Percentiles rank a stretch among this genome's conserved stretches.
Conservation (phyloP, 495 filamentous ascomycete species). For the Penicillium lividum region DNA sequence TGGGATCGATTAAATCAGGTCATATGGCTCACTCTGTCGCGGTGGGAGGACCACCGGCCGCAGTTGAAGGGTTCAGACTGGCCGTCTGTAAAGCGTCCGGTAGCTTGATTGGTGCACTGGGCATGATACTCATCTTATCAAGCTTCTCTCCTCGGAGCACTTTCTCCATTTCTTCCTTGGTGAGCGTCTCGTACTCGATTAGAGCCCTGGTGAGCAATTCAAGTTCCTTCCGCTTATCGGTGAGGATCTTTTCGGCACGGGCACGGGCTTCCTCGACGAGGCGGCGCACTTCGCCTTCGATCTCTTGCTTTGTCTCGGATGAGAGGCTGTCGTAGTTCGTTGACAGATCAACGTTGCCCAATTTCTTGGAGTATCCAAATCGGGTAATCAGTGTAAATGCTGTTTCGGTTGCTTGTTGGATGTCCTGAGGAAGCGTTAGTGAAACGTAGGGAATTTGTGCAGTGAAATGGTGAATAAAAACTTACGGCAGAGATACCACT, state of each 20-base stretch:
- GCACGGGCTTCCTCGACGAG: slow-evolving; percentile 78
- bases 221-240: slow-evolving; percentile 72
- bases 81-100: slow-evolving; percentile 46
- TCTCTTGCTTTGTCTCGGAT: slow-evolving; percentile 76
- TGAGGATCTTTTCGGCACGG: slow-evolving; percentile 72
- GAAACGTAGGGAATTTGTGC: neutral
- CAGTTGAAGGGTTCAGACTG: slow-evolving; percentile 27
- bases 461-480: slow-evolving; percentile 13
- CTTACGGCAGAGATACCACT: slow-evolving; percentile 75
- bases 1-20: slow-evolving; percentile 1
- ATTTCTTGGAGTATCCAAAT: slow-evolving; percentile 82
- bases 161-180: slow-evolving; percentile 83
- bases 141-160: slow-evolving; percentile 84
- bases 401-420: slow-evolving; percentile 72
- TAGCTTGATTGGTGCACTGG: slow-evolving; percentile 55
- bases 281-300: slow-evolving; percentile 83
- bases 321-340: slow-evolving; percentile 79
- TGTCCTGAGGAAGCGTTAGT: slow-evolving; percentile 58
- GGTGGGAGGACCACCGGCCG: slow-evolving; percentile 22
- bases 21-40: slow-evolving; percentile 26
- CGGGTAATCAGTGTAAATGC: slow-evolving; percentile 84
- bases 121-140: slow-evolving; percentile 50
- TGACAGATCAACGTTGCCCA: slow-evolving; percentile 86
- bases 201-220: slow-evolving; percentile 84
- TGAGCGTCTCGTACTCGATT: slow-evolving; percentile 90